These are phyloP conservation scores for Amoeboaphelidium protococcarum DNA, from an alignment of 371 early-diverging fungal genomes.

Conservation along the genomic window DNA sequence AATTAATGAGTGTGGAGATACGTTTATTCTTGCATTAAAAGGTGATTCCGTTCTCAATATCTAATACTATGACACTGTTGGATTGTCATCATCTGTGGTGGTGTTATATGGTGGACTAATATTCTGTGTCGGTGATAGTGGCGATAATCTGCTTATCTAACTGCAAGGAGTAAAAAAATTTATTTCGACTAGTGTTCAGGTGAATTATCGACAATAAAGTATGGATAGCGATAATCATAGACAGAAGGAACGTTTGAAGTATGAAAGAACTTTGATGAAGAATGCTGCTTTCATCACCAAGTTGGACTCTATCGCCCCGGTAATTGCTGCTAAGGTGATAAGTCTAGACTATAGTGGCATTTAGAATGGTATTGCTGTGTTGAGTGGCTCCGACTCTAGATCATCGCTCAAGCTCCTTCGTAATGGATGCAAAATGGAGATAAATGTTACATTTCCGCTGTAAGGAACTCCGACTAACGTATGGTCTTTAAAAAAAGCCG, in stretches of 20 bases:
- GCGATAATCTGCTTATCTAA: conserved; percentile 30
- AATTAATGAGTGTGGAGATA: too few relatives aligned
- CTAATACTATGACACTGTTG: too few relatives aligned
- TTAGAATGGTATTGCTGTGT: conserved; percentile 56
- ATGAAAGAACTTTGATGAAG: conserved; percentile 46
- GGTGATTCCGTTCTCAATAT: too few relatives aligned
- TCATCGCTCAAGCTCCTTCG: conserved; percentile 62
- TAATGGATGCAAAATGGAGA: conserved; percentile 70
- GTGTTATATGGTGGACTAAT: too few relatives aligned
- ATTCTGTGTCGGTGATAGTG: not conserved
- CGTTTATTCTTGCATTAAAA: too few relatives aligned
- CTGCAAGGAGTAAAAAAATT: conserved; percentile 60
- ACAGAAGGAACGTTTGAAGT: conserved; percentile 29
- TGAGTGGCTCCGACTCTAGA: conserved; percentile 56
- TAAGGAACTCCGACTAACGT: conserved; percentile 81
- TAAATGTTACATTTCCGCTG: conserved; percentile 68
- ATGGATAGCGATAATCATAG: conserved; percentile 27
- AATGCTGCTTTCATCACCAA: conserved; percentile 69
- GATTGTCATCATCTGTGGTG: too few relatives aligned
- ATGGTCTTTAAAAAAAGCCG: conserved; percentile 58
- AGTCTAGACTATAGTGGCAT: conserved; percentile 72
- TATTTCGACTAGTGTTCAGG: conserved; percentile 67
- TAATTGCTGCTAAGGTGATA: conserved; percentile 41
- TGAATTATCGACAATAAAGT: conserved; percentile 43
- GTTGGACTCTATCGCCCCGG: conserved; percentile 48